A percentile compares a stretch with the other conserved stretches of the same genome.
phyloP scores from a whole-genome alignment of 164 flowering plant species.

The Nelumbo lutea region DNA sequence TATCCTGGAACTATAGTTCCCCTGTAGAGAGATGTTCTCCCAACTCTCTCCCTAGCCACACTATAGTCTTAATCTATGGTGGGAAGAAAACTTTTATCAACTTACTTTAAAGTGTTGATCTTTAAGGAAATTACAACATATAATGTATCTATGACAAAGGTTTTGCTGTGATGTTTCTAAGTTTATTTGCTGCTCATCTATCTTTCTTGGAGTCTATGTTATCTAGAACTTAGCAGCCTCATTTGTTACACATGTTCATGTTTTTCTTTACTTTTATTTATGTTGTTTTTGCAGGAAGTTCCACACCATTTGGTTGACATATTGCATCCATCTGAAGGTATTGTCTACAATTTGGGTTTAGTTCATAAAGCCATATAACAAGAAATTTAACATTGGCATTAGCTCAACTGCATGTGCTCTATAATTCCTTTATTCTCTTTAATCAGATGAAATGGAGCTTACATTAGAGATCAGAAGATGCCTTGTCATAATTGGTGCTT shows the following conservation, averaged over 20 bases:
- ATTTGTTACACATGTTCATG: not conserved
- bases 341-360: constrained; percentile 3
- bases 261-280: constrained; percentile 5
- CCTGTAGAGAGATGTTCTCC: no score
- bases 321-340: constrained; percentile 86
- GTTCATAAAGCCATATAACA: not conserved
- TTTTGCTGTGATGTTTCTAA: not conserved
- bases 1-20: no score
- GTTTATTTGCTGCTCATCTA: not conserved
- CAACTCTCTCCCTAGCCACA: no score
- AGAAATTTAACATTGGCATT: not conserved
- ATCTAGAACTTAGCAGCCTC: not conserved
- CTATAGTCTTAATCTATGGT: no score
- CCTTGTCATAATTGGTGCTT: no score
- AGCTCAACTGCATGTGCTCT: not conserved
- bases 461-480: no score
- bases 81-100: no score
- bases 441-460: not conserved
- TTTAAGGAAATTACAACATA: no score
- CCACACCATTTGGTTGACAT: constrained; percentile 90
- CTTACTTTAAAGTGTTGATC: no score
- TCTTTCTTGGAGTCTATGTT: not conserved
- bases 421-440: not conserved
- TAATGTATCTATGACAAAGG: no score
- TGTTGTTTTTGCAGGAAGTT: constrained; percentile 57